Evolutionary conservation across 1,284 basidiomycete genomes (phyloP).

Genomic region (Leccinum angustisporum): DNA sequence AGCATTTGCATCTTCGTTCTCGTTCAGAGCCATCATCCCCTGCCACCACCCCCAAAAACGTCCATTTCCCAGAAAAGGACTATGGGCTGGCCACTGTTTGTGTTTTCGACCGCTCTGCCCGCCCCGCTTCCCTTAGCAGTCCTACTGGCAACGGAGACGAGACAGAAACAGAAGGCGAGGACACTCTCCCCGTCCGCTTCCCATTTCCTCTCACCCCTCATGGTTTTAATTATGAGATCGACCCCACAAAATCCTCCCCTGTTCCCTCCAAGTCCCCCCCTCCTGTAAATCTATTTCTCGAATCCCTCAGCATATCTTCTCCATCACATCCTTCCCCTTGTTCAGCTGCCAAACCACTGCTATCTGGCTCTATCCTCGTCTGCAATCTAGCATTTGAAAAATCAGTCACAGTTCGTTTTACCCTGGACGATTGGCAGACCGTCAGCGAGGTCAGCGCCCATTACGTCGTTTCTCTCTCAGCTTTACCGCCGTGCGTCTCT

Average conservation of each 20-base stretch:
- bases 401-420: constrained; percentile 84
- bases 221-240: constrained; percentile 51
- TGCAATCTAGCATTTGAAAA: constrained; percentile 89
- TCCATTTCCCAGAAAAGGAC: constrained; percentile 78
- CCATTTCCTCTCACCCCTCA: constrained; percentile 51
- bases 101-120: constrained; percentile 80
- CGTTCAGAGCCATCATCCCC: constrained; percentile 75
- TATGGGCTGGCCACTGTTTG: constrained; percentile 78
- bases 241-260: constrained; percentile 40
- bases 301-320: constrained; percentile 46
- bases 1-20: constrained; percentile 43
- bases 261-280: constrained; percentile 41
- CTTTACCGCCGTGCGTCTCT: constrained; percentile 41
- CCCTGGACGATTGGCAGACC: constrained; percentile 92
- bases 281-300: constrained; percentile 46
- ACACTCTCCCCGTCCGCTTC: constrained; percentile 25
- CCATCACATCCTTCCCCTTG: constrained; percentile 30
- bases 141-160: constrained; percentile 56
- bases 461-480: constrained; percentile 56
- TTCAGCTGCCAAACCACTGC: constrained; percentile 34
- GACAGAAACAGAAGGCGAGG: constrained; percentile 74
- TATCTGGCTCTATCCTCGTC: constrained; percentile 74
- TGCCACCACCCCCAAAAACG: constrained; percentile 68
- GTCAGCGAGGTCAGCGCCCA: constrained; percentile 82
- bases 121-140: constrained; percentile 53